Conservation (phyloP, 805 yeast species). For the Hanseniaspora lachancei region DNA sequence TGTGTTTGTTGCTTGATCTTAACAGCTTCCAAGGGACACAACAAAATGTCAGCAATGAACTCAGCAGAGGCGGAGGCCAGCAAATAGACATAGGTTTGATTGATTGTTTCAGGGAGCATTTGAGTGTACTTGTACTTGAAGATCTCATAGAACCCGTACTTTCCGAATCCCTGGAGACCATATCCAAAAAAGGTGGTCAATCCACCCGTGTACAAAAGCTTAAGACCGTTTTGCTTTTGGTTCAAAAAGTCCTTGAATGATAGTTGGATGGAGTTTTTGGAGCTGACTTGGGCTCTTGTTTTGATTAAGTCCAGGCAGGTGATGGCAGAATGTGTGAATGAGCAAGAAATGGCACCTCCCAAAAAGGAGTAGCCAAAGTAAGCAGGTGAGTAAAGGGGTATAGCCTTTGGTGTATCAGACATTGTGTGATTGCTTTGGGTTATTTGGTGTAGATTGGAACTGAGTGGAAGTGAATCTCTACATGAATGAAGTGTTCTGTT, state of each 20-base stretch:
- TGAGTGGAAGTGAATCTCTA: neutral
- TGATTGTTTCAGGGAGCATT: constrained; percentile 48
- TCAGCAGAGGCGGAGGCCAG: constrained; percentile 91
- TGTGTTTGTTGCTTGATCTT: constrained; percentile 91
- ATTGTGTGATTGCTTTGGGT: neutral
- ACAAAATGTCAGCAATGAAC: constrained; percentile 73
- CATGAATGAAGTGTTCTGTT: too few relatives aligned
- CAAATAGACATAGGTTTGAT: constrained; percentile 54
- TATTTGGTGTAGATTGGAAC: too few relatives aligned
- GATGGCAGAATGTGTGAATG: constrained; percentile 88
- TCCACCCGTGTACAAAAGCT: constrained; percentile 71
- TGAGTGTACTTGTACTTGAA: constrained; percentile 72
- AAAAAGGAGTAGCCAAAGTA: constrained; percentile 36
- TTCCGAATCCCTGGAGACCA: constrained; percentile 93
- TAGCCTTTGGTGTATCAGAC: neutral
- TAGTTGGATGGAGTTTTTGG: constrained; percentile 29
- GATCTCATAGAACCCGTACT: constrained; percentile 86
- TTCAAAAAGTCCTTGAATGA: neutral
- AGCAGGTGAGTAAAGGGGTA: constrained; percentile 16
- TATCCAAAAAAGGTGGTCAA: constrained; percentile 91
- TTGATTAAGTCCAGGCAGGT: constrained; percentile 90
- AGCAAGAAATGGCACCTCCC: constrained; percentile 73
- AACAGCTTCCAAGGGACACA: constrained; percentile 92
- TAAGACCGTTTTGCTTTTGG: constrained; percentile 46
- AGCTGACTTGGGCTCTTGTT: constrained; percentile 80